Base-by-base conservation (phyloP, 495 filamentous ascomycete species). In the Aspergillus leporis region DNA sequence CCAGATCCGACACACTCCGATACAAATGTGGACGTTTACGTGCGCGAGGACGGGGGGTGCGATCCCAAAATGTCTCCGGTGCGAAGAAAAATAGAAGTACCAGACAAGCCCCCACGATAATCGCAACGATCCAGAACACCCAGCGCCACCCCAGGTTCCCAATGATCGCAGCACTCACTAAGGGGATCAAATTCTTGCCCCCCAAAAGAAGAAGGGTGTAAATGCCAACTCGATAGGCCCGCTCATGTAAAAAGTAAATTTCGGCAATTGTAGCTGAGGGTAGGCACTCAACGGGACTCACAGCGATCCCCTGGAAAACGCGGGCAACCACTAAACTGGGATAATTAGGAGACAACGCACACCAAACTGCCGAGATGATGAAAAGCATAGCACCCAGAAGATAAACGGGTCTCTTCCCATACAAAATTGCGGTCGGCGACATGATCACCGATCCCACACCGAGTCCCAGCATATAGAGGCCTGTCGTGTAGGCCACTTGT, bases 31-130 rank as follows among this genome's bases (percentile, higher is more conserved):
- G 70, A n/a, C 70, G 69, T 51, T 74, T 76, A 25, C 64, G 66
- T 0, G 66, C 61, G n/a, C 61, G 73, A 60, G 90, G 82, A 43
- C 81, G 76, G 3, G 93, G 93, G 3, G 87, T 87, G 21, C 94
- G 82, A 66, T 97, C 92, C 94, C 94, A 97, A 66, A 97, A 97
- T 0, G 93, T 97, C 73, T 98, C 94, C 0, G 94, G 94, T 6
- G 96, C 90, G 64, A 97, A 96, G 56, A 98, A 78, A 64, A 97
- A 96, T 1, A 97, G 77, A 1, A 95, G 72, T 9, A 82, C 65
- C 43, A 89, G 81, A 61, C 89, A 90, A 53, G 88, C 84, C 0
- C 84, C 92, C 36, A 93, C 92, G 28, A 96, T 72, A 1, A 96
- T 90, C 6, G 94, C 87, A 55, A 97, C 88, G 60, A 96, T 85